Evolutionary conservation across 805 yeast genomes (phyloP).

Genomic region (Cyberlindnera nakhonratchasimensis): DNA sequence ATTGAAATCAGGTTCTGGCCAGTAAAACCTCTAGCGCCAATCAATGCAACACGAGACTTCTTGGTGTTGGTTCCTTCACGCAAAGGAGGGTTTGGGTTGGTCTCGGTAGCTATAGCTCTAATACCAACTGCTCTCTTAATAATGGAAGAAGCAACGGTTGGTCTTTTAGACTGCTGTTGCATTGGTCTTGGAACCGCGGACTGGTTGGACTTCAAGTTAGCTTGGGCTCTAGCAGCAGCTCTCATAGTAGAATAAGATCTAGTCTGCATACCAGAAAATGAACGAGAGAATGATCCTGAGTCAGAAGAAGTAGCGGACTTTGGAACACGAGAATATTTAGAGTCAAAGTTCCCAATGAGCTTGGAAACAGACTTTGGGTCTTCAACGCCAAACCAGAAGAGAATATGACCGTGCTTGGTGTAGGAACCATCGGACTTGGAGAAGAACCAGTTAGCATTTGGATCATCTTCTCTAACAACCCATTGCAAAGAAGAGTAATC

Average conservation of each 20-base stretch:
- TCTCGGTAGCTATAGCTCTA: constrained; percentile 34
- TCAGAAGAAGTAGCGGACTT: constrained; percentile 30
- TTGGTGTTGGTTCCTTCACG: constrained; percentile 58
- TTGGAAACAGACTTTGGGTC: constrained; percentile 59
- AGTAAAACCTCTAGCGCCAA: constrained; percentile 98
- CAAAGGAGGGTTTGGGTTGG: constrained; percentile 72
- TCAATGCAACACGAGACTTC: constrained; percentile 78
- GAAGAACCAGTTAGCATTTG: constrained; percentile 89
- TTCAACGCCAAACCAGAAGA: constrained; percentile 91
- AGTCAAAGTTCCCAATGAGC: constrained; percentile 55
- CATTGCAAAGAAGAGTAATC: constrained; percentile 77
- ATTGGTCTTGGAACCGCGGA: not conserved
- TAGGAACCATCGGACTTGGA: constrained; percentile 92
- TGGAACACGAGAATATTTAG: constrained; percentile 32
- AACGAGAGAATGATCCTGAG: constrained; percentile 35
- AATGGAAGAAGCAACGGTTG: constrained; percentile 23
- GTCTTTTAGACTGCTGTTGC: constrained; percentile 24
- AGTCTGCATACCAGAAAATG: constrained; percentile 35
- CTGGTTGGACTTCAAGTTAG: constrained; percentile 2
- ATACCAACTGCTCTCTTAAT: constrained; percentile 24
- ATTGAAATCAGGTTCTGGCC: constrained; percentile 89
- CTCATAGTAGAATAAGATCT: constrained; percentile 49
- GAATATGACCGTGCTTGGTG: constrained; percentile 79
- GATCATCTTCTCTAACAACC: constrained; percentile 87
- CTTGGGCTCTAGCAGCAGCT: constrained; percentile 16